phyloP scores from a whole-genome alignment of 2,329 filamentous ascomycete species.

The Leptographium radiaticola region DNA sequence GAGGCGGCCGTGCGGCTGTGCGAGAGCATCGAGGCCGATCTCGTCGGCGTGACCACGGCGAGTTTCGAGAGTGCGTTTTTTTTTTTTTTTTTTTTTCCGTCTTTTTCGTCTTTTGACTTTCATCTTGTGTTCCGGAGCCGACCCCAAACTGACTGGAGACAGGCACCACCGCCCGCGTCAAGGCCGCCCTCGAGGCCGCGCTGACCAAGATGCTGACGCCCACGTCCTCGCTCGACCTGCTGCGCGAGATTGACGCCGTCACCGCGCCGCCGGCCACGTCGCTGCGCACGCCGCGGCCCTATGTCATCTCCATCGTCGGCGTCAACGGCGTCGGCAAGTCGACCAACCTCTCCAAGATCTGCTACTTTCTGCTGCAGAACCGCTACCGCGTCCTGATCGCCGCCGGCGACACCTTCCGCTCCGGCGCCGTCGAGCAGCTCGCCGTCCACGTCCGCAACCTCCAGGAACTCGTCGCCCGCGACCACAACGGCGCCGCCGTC shows the following conservation, averaged over 20 bases:
- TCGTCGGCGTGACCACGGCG: conserved; percentile 81
- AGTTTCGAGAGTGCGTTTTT: conserved; percentile 59
- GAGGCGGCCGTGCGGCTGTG: conserved; percentile 88
- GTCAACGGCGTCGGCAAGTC: conserved; percentile 98
- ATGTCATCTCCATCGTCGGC: conserved; percentile 95
- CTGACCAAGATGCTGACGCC: conserved; percentile 92
- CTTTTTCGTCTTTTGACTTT: not conserved
- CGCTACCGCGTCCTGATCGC: conserved; percentile 91
- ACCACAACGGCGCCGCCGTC: conserved; percentile 59
- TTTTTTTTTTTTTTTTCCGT: conserved; percentile 9
- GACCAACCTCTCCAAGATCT: conserved; percentile 94
- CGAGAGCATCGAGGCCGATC: conserved; percentile 78
- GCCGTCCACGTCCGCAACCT: conserved; percentile 91
- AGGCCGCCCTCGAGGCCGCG: conserved; percentile 79
- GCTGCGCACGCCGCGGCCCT: conserved; percentile 58
- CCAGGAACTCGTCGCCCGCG: conserved; percentile 72
- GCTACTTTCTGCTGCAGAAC: conserved; percentile 95
- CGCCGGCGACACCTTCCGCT: conserved; percentile 93
- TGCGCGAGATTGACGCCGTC: conserved; percentile 80
- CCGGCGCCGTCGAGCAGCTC: conserved; percentile 91
- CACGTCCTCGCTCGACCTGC: conserved; percentile 83
- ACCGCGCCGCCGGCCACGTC: conserved; percentile 52
- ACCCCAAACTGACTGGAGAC: not conserved
- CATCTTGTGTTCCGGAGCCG: not conserved
- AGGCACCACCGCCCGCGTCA: conserved; percentile 69